Conservation (phyloP, 805 yeast genomes). For the Suhomyces kilbournensis region DNA sequence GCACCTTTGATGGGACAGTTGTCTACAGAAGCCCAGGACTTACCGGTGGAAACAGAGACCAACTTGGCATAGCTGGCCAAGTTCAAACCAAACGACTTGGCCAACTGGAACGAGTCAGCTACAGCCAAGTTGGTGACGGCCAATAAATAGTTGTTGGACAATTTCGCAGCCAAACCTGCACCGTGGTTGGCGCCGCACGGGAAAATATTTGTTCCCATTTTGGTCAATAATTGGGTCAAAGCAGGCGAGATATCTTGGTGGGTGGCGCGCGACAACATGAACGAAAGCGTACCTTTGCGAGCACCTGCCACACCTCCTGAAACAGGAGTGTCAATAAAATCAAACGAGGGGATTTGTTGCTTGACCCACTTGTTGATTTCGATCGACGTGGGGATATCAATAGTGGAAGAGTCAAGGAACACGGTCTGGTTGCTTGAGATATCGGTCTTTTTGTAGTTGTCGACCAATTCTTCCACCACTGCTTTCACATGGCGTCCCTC, state of each 20-base stretch:
- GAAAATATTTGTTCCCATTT: conserved; percentile 49
- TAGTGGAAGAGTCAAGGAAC: conserved; percentile 50
- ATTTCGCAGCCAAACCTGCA: conserved; percentile 52
- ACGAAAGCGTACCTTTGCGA: conserved; percentile 47
- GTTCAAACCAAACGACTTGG: conserved; percentile 47
- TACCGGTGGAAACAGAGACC: conserved; percentile 51
- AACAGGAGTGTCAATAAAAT: conserved; percentile 54
- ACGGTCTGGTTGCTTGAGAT: conserved; percentile 19
- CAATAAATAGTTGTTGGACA: conserved; percentile 51
- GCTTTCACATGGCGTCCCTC: conserved; percentile 49
- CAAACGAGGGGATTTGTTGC: conserved; percentile 30
- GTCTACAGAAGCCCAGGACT: conserved; percentile 53
- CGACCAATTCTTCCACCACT: conserved; percentile 38
- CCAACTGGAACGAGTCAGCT: conserved; percentile 53
- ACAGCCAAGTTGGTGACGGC: conserved; percentile 55
- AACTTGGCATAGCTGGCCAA: conserved; percentile 45
- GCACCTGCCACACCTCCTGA: conserved; percentile 58
- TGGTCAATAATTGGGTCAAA: conserved; percentile 28
- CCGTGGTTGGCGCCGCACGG: conserved; percentile 50
- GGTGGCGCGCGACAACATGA: conserved; percentile 46
- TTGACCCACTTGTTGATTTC: conserved; percentile 37
- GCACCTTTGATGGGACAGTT: conserved; percentile 53
- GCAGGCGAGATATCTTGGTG: conserved; percentile 27
- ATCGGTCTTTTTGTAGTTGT: conserved; percentile 20
- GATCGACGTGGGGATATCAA: conserved; percentile 47